Conservation (phyloP, 2,329 filamentous ascomycete species). For the Alternaria burnsii region DNA sequence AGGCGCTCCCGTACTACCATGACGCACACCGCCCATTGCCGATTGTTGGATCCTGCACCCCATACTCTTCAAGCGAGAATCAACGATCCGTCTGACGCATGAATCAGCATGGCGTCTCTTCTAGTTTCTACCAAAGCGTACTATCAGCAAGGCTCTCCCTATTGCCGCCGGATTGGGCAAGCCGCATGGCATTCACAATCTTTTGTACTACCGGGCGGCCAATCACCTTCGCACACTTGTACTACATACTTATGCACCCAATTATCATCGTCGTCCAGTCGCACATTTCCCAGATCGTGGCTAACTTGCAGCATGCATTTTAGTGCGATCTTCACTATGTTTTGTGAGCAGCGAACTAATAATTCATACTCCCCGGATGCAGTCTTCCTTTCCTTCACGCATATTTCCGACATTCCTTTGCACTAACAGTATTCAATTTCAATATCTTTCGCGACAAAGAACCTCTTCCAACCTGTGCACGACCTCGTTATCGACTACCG, state of each 20-base stretch:
- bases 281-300: conserved; percentile 11
- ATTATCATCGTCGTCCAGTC: conserved; percentile 16
- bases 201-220: conserved; percentile 18
- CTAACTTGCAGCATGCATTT: background rate
- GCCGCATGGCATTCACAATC: conserved; percentile 15
- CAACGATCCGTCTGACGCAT: conserved; percentile 5
- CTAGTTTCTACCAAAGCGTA: conserved; percentile 3
- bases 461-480: background rate
- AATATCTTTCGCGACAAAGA: background rate
- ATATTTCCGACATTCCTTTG: background rate
- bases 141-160: conserved; percentile 9
- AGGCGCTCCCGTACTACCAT: background rate
- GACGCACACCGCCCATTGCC: conserved; percentile 7
- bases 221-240: conserved; percentile 16
- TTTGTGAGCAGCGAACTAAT: background rate
- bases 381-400: background rate
- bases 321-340: conserved; percentile 1
- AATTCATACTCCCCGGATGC: background rate
- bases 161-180: conserved; percentile 13
- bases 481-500: conserved; percentile 13
- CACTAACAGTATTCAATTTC: background rate
- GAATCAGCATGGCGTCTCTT: background rate
- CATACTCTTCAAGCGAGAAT: conserved; percentile 4
- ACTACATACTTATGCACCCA: conserved; percentile 11
- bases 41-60: conserved; percentile 3